Conservation (phyloP, 2,329 filamentous ascomycete species). For the Aspergillus tanneri region DNA sequence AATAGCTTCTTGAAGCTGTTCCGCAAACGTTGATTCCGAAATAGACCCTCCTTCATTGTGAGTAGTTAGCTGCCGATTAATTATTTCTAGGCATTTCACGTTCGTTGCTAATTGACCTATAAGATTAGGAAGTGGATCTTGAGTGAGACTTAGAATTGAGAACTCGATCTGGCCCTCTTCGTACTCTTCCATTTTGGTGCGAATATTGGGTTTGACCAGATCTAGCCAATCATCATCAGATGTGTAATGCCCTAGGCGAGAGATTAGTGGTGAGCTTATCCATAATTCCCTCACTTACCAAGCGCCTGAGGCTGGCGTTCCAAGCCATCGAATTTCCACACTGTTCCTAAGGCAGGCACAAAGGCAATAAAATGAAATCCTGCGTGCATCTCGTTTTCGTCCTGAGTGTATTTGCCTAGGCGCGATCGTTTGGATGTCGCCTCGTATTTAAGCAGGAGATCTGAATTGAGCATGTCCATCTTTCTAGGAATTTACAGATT, state of each 20-base stretch:
- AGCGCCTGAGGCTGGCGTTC: slow-evolving; percentile 68
- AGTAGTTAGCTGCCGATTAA: slow-evolving; percentile 33
- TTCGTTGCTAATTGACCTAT: slow-evolving; percentile 46
- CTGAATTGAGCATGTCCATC: slow-evolving; percentile 71
- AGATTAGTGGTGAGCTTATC: not conserved
- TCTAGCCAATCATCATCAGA: slow-evolving; percentile 62
- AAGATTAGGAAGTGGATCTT: slow-evolving; percentile 59
- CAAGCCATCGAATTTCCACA: slow-evolving; percentile 90
- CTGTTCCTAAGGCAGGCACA: slow-evolving; percentile 67
- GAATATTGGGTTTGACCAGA: slow-evolving; percentile 63
- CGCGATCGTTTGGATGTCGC: slow-evolving; percentile 41
- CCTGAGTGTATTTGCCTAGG: slow-evolving; percentile 40
- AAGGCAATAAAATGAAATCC: slow-evolving; percentile 89
- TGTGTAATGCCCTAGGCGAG: slow-evolving; percentile 39
- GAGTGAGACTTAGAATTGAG: slow-evolving; percentile 72
- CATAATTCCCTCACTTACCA: slow-evolving; percentile 39
- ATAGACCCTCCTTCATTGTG: not conserved
- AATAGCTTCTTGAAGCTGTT: slow-evolving; percentile 24
- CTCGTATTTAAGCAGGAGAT: slow-evolving; percentile 59
- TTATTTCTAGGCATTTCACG: slow-evolving; percentile 43
- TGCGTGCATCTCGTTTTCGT: slow-evolving; percentile 55
- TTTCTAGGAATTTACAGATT: slow-evolving; percentile 49
- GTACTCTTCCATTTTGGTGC: slow-evolving; percentile 65
- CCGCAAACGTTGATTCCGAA: slow-evolving; percentile 4
- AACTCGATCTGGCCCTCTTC: slow-evolving; percentile 68